A percentile compares a stretch with the other conserved stretches of the same genome.
phyloP scores from a whole-genome alignment of 2,329 filamentous ascomycete species.

The Emericellopsis cladophorae region DNA sequence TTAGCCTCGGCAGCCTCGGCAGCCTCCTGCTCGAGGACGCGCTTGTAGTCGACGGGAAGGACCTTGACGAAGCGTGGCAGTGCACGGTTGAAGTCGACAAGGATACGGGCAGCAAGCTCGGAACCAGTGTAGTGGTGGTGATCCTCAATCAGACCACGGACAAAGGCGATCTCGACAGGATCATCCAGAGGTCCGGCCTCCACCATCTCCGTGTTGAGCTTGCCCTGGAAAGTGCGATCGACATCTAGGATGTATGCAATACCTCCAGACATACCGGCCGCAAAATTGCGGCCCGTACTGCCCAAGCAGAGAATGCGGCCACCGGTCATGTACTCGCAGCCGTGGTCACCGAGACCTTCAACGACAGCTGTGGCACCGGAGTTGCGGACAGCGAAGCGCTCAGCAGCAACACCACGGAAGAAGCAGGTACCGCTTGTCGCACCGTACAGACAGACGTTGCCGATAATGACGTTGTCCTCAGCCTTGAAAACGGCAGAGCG shows the following conservation, averaged over 20 bases:
- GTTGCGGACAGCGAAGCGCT: constrained; percentile 94
- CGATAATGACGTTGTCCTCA: constrained; percentile 88
- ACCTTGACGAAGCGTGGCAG: constrained; percentile 88
- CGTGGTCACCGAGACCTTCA: constrained; percentile 91
- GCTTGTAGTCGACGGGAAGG: constrained; percentile 90
- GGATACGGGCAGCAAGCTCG: constrained; percentile 80
- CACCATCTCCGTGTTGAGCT: constrained; percentile 97
- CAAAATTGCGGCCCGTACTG: constrained; percentile 88
- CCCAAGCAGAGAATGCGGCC: constrained; percentile 81
- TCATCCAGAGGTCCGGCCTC: constrained; percentile 77
- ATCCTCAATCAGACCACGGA: constrained; percentile 86
- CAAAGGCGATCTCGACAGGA: constrained; percentile 75
- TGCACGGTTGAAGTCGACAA: constrained; percentile 90
- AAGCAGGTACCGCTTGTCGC: constrained; percentile 84
- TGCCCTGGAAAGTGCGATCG: constrained; percentile 76
- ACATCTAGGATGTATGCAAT: constrained; percentile 92
- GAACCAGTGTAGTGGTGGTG: constrained; percentile 97
- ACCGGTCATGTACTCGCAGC: constrained; percentile 98
- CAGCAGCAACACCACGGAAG: constrained; percentile 93
- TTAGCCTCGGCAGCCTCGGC: constrained; percentile 76
- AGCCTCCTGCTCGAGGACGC: constrained; percentile 75
- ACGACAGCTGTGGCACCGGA: constrained; percentile 93
- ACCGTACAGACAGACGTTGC: constrained; percentile 91
- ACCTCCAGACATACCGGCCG: constrained; percentile 95
- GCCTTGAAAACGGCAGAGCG: constrained; percentile 86